Conservation (phyloP, 2,329 filamentous ascomycete species). For the Nemania serpens region DNA sequence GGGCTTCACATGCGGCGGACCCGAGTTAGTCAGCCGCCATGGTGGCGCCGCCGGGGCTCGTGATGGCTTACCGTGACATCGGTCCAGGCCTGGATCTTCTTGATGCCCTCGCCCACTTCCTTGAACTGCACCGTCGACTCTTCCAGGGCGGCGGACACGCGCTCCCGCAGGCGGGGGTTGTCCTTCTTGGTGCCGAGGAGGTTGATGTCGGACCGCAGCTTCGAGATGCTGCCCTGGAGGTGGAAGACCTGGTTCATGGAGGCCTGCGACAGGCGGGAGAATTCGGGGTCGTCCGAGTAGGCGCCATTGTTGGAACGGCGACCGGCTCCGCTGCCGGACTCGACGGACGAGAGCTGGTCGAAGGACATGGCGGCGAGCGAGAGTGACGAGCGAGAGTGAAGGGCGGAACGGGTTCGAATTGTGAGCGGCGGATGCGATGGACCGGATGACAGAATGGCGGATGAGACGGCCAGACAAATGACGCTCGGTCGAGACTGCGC, state of each 20-base stretch:
- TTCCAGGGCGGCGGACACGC: slow-evolving; percentile 84
- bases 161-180: slow-evolving; percentile 86
- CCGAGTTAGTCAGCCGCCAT: slow-evolving; percentile 8
- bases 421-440: background rate
- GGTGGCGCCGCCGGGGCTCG: background rate
- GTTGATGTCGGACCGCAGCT: slow-evolving; percentile 80
- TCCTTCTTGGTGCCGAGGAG: slow-evolving; percentile 89
- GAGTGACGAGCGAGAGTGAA: no score
- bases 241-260: slow-evolving; percentile 89
- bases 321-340: slow-evolving; percentile 71
- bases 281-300: slow-evolving; percentile 92
- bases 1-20: slow-evolving; percentile 61
- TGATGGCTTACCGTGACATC: slow-evolving; percentile 71
- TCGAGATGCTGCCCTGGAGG: slow-evolving; percentile 84
- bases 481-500: slow-evolving; percentile 3
- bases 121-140: slow-evolving; percentile 88
- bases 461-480: background rate
- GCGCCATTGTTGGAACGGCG: slow-evolving; percentile 49
- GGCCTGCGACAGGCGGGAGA: slow-evolving; percentile 78
- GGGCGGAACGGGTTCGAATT: no score
- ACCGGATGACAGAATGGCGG: slow-evolving; percentile 4
- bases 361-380: slow-evolving; percentile 73
- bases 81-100: slow-evolving; percentile 86
- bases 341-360: slow-evolving; percentile 81
- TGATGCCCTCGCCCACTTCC: slow-evolving; percentile 89